Conservation (phyloP, 768 basidiomycete genomes). For the Scleroderma citrinum region DNA sequence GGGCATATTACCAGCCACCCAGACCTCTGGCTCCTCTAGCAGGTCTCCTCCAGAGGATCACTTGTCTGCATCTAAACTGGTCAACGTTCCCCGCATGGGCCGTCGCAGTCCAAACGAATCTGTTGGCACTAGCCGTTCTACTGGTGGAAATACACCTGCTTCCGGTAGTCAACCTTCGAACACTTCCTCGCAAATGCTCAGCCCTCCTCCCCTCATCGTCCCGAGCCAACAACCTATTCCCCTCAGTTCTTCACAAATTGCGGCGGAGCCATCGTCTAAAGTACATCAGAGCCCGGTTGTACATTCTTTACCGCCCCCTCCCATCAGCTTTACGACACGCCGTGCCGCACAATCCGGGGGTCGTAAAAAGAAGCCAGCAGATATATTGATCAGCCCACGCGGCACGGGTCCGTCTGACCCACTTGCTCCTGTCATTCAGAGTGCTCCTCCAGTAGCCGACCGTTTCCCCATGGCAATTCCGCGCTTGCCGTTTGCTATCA, state of each 20-base stretch:
- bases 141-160: conserved; percentile 20
- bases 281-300: conserved; percentile 13
- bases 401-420: conserved; percentile 47
- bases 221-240: conserved; percentile 16
- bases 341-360: conserved; percentile 59
- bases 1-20: conserved; percentile 29
- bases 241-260: conserved; percentile 12
- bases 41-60: conserved; percentile 21
- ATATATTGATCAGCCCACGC: conserved; percentile 71
- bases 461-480: conserved; percentile 62
- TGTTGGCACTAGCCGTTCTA: conserved; percentile 12
- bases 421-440: conserved; percentile 65
- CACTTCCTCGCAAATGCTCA: conserved; percentile 14
- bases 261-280: conserved; percentile 19
- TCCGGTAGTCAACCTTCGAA: conserved; percentile 22
- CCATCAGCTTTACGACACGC: conserved; percentile 74
- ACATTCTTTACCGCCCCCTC: conserved; percentile 55
- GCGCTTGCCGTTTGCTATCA: conserved; percentile 49
- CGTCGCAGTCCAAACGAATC: conserved; percentile 36
- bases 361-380: conserved; percentile 68
- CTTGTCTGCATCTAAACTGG: conserved; percentile 22
- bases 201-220: conserved; percentile 21
- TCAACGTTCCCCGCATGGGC: conserved; percentile 20
- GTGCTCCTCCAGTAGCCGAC: conserved; percentile 58
- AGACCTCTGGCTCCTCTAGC: conserved; percentile 20